These are phyloP conservation scores for Penicillium pancosmium DNA, from an alignment of 495 filamentous ascomycete genomes.

Conservation along the genomic window DNA sequence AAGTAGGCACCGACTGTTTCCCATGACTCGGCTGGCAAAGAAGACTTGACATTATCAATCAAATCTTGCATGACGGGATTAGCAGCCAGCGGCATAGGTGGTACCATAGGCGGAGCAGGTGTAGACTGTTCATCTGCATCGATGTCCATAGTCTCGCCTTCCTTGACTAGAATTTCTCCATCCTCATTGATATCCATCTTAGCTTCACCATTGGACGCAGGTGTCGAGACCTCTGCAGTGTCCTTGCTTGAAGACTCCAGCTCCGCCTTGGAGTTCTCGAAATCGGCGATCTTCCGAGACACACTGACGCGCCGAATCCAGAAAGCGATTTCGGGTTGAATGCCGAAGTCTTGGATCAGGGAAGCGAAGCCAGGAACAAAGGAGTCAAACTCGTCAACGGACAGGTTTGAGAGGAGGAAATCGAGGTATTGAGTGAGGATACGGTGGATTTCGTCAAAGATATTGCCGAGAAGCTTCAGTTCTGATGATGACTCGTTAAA, in stretches of 20 bases:
- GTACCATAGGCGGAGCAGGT: slow-evolving; percentile 3
- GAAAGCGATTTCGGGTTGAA: slow-evolving; percentile 85
- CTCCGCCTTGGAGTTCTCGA: slow-evolving; percentile 38
- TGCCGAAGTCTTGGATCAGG: slow-evolving; percentile 76
- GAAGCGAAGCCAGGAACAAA: slow-evolving; percentile 74
- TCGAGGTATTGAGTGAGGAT: slow-evolving; percentile 88
- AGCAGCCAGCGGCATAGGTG: slow-evolving; percentile 47
- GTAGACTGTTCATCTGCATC: slow-evolving; percentile 34
- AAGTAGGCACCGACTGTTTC: slow-evolving; percentile 71
- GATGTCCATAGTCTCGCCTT: slow-evolving; percentile 39
- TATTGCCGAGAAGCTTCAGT: slow-evolving; percentile 77
- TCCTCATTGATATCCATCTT: slow-evolving; percentile 41
- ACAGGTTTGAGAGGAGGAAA: slow-evolving; percentile 76
- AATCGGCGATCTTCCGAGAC: slow-evolving; percentile 52
- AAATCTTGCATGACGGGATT: slow-evolving; percentile 78
- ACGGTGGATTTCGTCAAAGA: slow-evolving; percentile 87
- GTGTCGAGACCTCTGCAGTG: slow-evolving; percentile 23
- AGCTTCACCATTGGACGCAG: slow-evolving; percentile 30
- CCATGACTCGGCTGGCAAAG: slow-evolving; percentile 66
- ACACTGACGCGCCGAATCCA: slow-evolving; percentile 79
- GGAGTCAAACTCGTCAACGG: slow-evolving; percentile 75
- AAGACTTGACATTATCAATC: slow-evolving; percentile 64
- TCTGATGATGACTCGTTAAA: slow-evolving; percentile 70
- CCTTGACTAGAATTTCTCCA: slow-evolving; percentile 20
- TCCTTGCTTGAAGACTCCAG: slow-evolving; percentile 23